Base-by-base conservation (phyloP, 805 yeast genomes). In the Sporopachydermia lactativora region DNA sequence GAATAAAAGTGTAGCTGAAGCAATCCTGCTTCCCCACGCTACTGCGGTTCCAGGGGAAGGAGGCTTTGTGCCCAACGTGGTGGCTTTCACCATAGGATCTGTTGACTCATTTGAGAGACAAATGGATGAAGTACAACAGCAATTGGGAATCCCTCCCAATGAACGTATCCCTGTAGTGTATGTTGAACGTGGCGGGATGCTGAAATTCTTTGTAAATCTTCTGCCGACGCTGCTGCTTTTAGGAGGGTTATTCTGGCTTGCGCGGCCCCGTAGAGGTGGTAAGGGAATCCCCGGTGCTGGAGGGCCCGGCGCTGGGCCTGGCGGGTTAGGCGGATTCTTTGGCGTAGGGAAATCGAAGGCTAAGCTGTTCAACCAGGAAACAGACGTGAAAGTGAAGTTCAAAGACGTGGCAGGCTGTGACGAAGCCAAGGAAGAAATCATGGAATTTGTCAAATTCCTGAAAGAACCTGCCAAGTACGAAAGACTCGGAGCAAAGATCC, bases 351-450 rank as follows among this genome's bases (percentile, higher is more conserved):
- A 82, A 56, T 73, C 83, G 14, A 78, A 73, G 49, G 92, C 92
- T 34, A 82, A 81, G 58, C 64, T 75, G 44, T 85, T 81, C 64
- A 82, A 85, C 59, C 83, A 81, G 50, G 89, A 81, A 50, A 77
- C 81, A 3, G 86, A 82, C 46, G 81, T 86, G 45, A 81, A 81
- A 52, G 76, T 83, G 39, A 77, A 74, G 47, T 86, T 88, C 56
- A 77, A 75, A 46, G 95, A 88, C 55, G 96, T 86, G 41, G 96
- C 96, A 1, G 96, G 96, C 17, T 81, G 89, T 66, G 84, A 83
- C 50, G 96, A 86, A 59, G 92, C 95, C 15, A 86, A 86, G 55
- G 89, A 80, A 55, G 96, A 86, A 62, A 85, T 86, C 49, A 82
- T 85, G 94, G 96, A 86, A 61, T 86, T 86, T 65, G 96, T 86